Conservation (phyloP, 768 basidiomycete species). For the Fomitopsis serialis region DNA sequence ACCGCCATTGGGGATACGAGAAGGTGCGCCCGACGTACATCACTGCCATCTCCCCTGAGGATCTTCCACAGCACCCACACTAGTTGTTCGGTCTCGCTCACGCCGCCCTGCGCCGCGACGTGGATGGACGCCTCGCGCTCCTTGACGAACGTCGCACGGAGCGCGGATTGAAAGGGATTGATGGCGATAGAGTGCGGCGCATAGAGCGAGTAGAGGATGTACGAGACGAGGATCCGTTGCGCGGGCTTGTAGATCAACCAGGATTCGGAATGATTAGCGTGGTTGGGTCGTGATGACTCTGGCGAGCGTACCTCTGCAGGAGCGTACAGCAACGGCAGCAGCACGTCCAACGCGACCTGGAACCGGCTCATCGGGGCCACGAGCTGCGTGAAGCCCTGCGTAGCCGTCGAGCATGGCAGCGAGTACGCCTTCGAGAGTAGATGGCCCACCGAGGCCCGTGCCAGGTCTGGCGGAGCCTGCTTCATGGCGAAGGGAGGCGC, state of each 20-base stretch:
- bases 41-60: slow-evolving; percentile 74
- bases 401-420: slow-evolving; percentile 72
- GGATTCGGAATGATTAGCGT: neutral
- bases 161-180: slow-evolving; percentile 76
- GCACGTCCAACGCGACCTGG: slow-evolving; percentile 78
- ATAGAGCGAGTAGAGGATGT: slow-evolving; percentile 77
- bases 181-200: slow-evolving; percentile 73
- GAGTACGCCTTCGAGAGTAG: slow-evolving; percentile 61
- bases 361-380: slow-evolving; percentile 74
- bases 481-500: slow-evolving; percentile 25
- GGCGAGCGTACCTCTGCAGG: slow-evolving; percentile 46
- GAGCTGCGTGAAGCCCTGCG: slow-evolving; percentile 68
- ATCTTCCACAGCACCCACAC: slow-evolving; percentile 90
- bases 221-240: slow-evolving; percentile 72
- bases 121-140: slow-evolving; percentile 60
- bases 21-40: slow-evolving; percentile 44
- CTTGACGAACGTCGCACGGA: slow-evolving; percentile 60
- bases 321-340: slow-evolving; percentile 65
- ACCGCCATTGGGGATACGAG: neutral
- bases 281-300: neutral
- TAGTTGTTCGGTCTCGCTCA: slow-evolving; percentile 65
- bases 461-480: slow-evolving; percentile 35
- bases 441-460: slow-evolving; percentile 60
- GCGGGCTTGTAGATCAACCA: slow-evolving; percentile 40
- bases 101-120: slow-evolving; percentile 41